Percentiles rank a stretch among this genome's conserved stretches.
These are phyloP conservation scores for Annulohypoxylon truncatum DNA, from an alignment of 2,329 filamentous ascomycete species.

Conservation along the genomic window DNA sequence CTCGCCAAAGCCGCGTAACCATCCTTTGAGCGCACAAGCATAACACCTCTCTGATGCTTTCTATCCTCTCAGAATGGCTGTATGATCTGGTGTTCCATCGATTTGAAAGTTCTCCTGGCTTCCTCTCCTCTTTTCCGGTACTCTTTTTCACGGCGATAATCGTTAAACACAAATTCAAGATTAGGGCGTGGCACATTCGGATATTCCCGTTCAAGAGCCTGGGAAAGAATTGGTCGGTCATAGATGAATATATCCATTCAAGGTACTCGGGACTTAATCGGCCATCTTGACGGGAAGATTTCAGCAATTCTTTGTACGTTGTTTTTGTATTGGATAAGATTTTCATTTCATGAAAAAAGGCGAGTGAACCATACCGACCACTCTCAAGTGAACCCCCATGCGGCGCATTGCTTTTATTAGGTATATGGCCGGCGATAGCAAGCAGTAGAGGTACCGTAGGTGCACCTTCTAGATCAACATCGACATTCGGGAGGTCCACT, in stretches of 20 bases:
- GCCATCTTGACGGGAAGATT: not conserved
- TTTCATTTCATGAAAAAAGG: too few species aligned
- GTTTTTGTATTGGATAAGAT: too few species aligned
- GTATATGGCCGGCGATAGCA: too few species aligned
- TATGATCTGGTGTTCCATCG: not conserved
- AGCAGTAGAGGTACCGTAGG: too few species aligned
- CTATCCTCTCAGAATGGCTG: not conserved
- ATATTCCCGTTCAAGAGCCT: not conserved
- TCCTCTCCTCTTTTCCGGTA: not conserved
- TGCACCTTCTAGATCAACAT: too few species aligned
- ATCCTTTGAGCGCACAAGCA: not conserved
- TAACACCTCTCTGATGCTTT: not conserved
- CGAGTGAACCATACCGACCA: too few species aligned
- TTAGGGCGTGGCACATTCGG: not conserved
- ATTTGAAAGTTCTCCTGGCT: not conserved
- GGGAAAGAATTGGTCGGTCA: not conserved
- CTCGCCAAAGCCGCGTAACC: not conserved
- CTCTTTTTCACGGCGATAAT: not conserved
- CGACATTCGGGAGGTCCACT: too few species aligned
- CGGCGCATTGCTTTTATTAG: too few species aligned
- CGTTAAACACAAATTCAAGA: not conserved
- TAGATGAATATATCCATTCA: not conserved
- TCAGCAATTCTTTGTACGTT: too few species aligned
- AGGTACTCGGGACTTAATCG: not conserved
- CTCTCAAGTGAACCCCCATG: too few species aligned